A percentile compares a stretch with the other conserved stretches of the same genome.
Evolutionary conservation across 805 yeast genomes (phyloP).

Genomic region (Hanseniaspora meyeri): DNA sequence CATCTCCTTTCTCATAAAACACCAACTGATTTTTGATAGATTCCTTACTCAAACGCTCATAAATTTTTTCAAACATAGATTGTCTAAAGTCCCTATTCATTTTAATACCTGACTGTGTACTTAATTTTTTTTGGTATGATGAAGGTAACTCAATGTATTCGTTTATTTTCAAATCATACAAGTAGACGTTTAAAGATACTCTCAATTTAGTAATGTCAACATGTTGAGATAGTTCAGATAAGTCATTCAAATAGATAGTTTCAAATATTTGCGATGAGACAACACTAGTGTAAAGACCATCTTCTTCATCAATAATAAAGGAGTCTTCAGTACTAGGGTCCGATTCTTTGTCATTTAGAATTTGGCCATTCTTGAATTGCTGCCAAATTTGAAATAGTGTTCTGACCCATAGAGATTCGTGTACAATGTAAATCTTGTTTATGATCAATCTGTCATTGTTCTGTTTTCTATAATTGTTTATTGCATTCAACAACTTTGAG

Average conservation of each 20-base stretch:
- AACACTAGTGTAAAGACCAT: neutral
- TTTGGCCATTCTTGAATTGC: constrained; percentile 47
- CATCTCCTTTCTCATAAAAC: constrained; percentile 48
- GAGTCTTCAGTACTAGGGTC: constrained; percentile 5
- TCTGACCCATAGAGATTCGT: constrained; percentile 80
- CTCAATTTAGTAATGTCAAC: constrained; percentile 68
- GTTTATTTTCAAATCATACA: constrained; percentile 47
- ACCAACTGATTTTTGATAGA: constrained; percentile 35
- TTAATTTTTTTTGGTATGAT: constrained; percentile 22
- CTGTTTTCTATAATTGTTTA: constrained; percentile 31
- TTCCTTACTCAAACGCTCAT: constrained; percentile 36
- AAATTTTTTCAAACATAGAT: constrained; percentile 38
- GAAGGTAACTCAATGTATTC: constrained; percentile 39
- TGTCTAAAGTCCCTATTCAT: constrained; percentile 29
- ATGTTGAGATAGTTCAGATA: constrained; percentile 44
- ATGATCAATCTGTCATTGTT: constrained; percentile 24
- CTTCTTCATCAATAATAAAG: constrained; percentile 2
- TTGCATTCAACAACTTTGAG: constrained; percentile 44
- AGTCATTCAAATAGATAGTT: constrained; percentile 31
- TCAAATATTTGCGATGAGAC: constrained; percentile 19
- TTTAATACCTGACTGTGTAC: constrained; percentile 18
- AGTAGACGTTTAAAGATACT: constrained; percentile 62
- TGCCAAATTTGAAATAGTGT: constrained; percentile 58
- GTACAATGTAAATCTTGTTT: constrained; percentile 61
- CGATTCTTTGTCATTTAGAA: constrained; percentile 22